A percentile compares a stretch with the other conserved stretches of the same genome.
phyloP scores from a whole-genome alignment of 306 rosid species.

The Cyclanthera cordifolia region DNA sequence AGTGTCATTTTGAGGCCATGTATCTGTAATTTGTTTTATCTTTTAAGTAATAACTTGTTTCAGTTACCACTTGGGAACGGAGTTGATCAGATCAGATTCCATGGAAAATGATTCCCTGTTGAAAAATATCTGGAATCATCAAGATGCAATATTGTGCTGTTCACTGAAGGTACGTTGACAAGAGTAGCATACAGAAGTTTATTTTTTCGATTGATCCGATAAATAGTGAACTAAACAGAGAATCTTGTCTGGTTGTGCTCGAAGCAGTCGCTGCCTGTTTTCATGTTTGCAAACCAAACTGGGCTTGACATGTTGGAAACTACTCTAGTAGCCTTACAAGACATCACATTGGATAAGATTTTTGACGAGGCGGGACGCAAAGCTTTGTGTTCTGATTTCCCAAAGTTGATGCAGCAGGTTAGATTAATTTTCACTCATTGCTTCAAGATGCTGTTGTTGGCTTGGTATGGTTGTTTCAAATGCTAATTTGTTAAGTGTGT shows the following conservation, averaged over 20 bases:
- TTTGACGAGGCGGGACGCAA: constrained; percentile 82
- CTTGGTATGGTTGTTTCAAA: background rate
- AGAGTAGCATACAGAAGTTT: background rate
- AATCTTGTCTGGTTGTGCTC: background rate
- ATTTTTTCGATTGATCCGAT: background rate
- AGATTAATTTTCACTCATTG: background rate
- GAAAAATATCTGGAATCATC: constrained; percentile 83
- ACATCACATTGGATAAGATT: constrained; percentile 81
- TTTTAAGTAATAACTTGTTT: background rate
- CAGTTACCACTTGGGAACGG: constrained; percentile 61
- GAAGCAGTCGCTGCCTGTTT: constrained; percentile 64
- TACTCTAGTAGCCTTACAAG: constrained; percentile 79
- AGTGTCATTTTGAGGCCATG: background rate
- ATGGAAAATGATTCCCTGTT: constrained; percentile 45
- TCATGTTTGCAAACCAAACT: constrained; percentile 81
- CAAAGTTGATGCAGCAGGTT: constrained; percentile 96
- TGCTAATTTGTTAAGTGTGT: background rate
- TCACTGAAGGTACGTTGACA: constrained; percentile 46
- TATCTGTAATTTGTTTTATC: background rate
- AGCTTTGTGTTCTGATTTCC: constrained; percentile 56
- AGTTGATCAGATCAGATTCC: constrained; percentile 55
- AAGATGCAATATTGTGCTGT: constrained; percentile 85
- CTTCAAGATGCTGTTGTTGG: background rate
- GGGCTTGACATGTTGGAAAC: constrained; percentile 98
- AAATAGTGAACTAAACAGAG: background rate